Percentiles rank a stretch among this genome's conserved stretches.
Conservation (phyloP, 177 flowering plant genomes). For the Vitis hybrid region DNA sequence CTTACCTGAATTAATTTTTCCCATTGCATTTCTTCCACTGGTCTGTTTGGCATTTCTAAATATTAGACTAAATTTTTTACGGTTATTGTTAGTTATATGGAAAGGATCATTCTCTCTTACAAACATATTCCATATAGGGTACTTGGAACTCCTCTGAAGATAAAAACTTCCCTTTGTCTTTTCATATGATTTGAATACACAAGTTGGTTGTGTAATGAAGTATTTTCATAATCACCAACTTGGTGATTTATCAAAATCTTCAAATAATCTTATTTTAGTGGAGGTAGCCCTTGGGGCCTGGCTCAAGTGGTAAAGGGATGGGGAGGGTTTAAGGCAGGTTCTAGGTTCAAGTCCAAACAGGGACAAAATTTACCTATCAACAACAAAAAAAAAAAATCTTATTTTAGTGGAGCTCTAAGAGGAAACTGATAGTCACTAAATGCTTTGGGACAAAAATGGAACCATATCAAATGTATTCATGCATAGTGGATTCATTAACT, state of each 20-base stretch:
- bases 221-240: too few species aligned
- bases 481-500: too few species aligned
- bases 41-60: neutral
- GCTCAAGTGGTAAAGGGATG: too few species aligned
- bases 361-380: too few species aligned
- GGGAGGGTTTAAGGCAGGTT: too few species aligned
- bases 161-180: too few species aligned
- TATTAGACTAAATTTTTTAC: neutral
- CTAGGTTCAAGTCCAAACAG: too few species aligned
- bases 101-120: neutral
- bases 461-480: neutral
- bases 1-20: neutral
- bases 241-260: neutral
- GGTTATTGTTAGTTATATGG: neutral
- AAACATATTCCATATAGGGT: neutral
- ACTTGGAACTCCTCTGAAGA: too few species aligned
- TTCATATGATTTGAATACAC: too few species aligned
- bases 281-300: neutral
- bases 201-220: too few species aligned
- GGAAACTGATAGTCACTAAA: neutral
- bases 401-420: neutral
- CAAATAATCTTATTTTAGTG: neutral
- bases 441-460: neutral
- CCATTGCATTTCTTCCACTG: neutral
- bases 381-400: neutral